Evolutionary conservation across 441 rosid species (phyloP).

Genomic region (Sinapis alba): DNA sequence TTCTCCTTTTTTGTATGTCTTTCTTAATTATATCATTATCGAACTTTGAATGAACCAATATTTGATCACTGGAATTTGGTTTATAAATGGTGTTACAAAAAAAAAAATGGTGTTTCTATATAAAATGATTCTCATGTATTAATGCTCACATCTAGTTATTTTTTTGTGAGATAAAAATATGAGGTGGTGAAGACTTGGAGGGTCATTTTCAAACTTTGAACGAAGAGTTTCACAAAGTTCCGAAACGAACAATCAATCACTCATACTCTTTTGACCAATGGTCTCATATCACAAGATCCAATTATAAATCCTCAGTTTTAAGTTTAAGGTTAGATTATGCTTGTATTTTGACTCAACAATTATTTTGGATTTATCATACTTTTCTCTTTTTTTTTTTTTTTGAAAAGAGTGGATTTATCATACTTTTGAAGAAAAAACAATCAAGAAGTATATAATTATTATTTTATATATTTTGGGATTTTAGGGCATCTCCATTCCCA

Average conservation of each 20-base stretch:
- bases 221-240: not conserved
- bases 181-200: slow-evolving; percentile 21
- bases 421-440: not conserved
- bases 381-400: too few relatives aligned
- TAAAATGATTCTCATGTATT: not conserved
- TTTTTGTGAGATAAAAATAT: not conserved
- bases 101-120: not conserved
- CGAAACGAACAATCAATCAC: slow-evolving; percentile 1
- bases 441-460: not conserved
- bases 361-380: too few relatives aligned
- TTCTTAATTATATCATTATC: not conserved
- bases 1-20: not conserved
- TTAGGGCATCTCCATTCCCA: too few relatives aligned
- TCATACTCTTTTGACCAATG: slow-evolving; percentile 21
- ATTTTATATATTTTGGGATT: not conserved
- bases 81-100: not conserved
- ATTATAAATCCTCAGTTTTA: not conserved
- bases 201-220: slow-evolving; percentile 14
- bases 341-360: not conserved
- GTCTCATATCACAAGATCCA: slow-evolving; percentile 5
- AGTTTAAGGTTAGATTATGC: not conserved
- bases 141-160: not conserved
- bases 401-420: too few relatives aligned
- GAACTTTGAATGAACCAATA: slow-evolving; percentile 13
- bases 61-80: slow-evolving; percentile 3